Evolutionary conservation across 2,329 filamentous ascomycete species (phyloP), one percentile per base, ranked within the genome.

Genomic region (Fusarium nematophilum): DNA sequence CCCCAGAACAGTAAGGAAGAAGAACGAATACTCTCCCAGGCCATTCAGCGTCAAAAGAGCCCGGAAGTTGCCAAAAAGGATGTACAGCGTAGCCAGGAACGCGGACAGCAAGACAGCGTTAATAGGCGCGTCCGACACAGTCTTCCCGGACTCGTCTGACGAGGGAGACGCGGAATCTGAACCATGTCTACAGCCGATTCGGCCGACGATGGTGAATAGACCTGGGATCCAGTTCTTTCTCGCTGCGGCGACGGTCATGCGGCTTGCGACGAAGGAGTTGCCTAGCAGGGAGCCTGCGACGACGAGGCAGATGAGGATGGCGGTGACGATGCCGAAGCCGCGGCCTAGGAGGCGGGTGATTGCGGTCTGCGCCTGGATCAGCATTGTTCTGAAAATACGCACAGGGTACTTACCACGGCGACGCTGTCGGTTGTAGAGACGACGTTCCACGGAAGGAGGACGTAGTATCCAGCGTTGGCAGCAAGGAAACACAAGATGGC

Each of bases 381-480:
- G 23, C 15, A 15, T 13, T 5, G 9, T 34, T 18, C 2, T 18
- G 6, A 29, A 3, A 4, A 25, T 3, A 18, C 2, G 7, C 25
- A 9, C 17, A 15, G 14, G 34, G 10, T 4, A 74, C 82, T 71
- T 73, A 87, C 85, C 45, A 89, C 86, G 3, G 86, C 86, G 1
- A 89, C 83, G 17, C 85, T 87, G 57, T 89, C 83, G 0, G 83
- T 87, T 0, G 79, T 82, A 0, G 84, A 83, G 3, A 89, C 75
- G 1, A 82, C 75, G 17, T 81, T 70, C 86, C 86, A 88, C 0
- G 86, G 85, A 0, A 89, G 76, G 3, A 89, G 74, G 15, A 88
- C 78, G 60, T 89, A 89, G 70, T 88, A 89, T 2, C 84, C 81
- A 0, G 85, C 76, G 59, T 89, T 89, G 2, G 86, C 82, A 1